Evolutionary conservation across 768 basidiomycete species (phyloP).

Genomic region (Leccinum variicolor): DNA sequence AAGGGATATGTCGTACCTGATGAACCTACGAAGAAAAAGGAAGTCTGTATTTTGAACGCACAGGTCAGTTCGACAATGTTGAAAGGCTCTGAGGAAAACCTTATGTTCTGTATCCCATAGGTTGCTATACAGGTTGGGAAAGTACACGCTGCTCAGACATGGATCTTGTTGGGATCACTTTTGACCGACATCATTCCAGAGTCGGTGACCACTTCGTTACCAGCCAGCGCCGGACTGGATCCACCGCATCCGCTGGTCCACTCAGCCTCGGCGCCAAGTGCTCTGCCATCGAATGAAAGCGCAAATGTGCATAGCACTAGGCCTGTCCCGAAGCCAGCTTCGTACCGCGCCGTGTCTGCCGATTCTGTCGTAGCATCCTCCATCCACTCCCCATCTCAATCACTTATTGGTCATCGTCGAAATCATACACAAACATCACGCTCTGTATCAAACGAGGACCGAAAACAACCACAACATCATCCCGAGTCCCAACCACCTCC

Average conservation of each 20-base stretch:
- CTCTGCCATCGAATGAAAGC: conserved; percentile 29
- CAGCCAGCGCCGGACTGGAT: conserved; percentile 12
- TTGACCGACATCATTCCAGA: conserved; percentile 48
- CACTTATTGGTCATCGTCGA: conserved; percentile 13
- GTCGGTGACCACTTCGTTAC: conserved; percentile 26
- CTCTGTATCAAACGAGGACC: conserved; percentile 20
- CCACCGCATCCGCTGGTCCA: conserved; percentile 32
- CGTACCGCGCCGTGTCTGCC: conserved; percentile 25
- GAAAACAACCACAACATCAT: conserved; percentile 19
- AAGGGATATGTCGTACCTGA: conserved; percentile 50
- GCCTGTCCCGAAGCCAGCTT: conserved; percentile 19
- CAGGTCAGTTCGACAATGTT: conserved; percentile 34
- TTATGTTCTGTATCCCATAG: conserved; percentile 28
- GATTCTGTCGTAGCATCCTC: conserved; percentile 20
- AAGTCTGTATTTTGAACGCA: conserved; percentile 60
- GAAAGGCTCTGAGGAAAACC: not conserved
- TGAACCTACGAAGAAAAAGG: conserved; percentile 35
- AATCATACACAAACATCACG: conserved; percentile 8
- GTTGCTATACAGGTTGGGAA: conserved; percentile 59
- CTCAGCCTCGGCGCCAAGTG: conserved; percentile 42
- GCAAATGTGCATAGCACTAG: conserved; percentile 4
- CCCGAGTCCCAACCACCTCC: conserved; percentile 14
- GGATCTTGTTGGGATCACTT: conserved; percentile 61
- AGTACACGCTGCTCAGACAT: conserved; percentile 56
- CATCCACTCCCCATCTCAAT: conserved; percentile 23